Evolutionary conservation across 2,329 filamentous ascomycete species (phyloP).

Genomic region (Sclerotiophoma versabilis): DNA sequence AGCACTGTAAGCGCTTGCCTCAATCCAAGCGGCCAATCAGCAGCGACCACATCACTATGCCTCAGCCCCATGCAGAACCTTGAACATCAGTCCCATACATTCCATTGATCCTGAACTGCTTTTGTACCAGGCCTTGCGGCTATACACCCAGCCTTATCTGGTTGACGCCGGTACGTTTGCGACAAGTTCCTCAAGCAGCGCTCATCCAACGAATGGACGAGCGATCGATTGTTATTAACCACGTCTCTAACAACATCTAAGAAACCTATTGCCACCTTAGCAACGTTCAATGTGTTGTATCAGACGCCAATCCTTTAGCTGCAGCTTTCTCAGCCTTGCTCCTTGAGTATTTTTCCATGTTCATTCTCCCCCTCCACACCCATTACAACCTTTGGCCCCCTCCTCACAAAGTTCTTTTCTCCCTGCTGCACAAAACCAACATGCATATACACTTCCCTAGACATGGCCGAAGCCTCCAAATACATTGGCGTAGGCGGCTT

Average conservation of each 20-base stretch:
- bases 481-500: conserved; percentile 36
- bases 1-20: background rate
- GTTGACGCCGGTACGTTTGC: too few relatives aligned
- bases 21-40: background rate
- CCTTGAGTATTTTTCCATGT: conserved; percentile 2
- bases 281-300: background rate
- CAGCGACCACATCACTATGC: background rate
- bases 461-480: conserved; percentile 36
- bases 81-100: background rate
- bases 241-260: too few relatives aligned
- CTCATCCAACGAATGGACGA: too few relatives aligned
- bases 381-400: conserved; percentile 7
- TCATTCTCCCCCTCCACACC: conserved; percentile 6
- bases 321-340: conserved; percentile 7
- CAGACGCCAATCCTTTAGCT: background rate
- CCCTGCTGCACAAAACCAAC: conserved; percentile 35
- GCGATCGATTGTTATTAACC: background rate
- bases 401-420: background rate
- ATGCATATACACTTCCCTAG: conserved; percentile 40
- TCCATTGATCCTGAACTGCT: background rate
- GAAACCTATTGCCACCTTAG: background rate
- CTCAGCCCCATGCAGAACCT: background rate
- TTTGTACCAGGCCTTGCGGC: too few relatives aligned
- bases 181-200: too few relatives aligned
- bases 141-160: too few relatives aligned